Conservation (phyloP, 1,139 yeast species). For the Spencermartinsiella ligniputridi region DNA sequence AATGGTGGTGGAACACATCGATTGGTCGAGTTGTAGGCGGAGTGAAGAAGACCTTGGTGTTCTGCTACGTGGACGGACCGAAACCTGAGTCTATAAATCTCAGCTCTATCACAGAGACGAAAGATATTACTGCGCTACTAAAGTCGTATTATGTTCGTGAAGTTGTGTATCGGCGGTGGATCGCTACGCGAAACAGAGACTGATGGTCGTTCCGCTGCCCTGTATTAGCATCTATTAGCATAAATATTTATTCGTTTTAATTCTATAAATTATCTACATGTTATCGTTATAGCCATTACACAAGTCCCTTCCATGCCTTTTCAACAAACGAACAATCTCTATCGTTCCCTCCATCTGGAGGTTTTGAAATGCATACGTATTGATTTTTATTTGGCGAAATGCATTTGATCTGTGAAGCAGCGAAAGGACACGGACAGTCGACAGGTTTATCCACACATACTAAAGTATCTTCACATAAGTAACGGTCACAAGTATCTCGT, state of each 20-base stretch:
- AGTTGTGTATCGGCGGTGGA: constrained; percentile 72
- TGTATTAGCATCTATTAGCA: too few species aligned
- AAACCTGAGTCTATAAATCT: constrained; percentile 32
- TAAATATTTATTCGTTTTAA: constrained; percentile 1
- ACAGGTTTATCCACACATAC: constrained; percentile 64
- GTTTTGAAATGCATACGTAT: constrained; percentile 75
- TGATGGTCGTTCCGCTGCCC: constrained; percentile 28
- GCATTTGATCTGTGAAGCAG: constrained; percentile 80
- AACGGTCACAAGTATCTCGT: constrained; percentile 48
- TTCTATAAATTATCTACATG: background rate
- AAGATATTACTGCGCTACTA: constrained; percentile 37
- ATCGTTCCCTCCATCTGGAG: constrained; percentile 34
- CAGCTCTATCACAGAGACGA: constrained; percentile 13
- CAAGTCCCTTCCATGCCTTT: constrained; percentile 41
- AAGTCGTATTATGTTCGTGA: constrained; percentile 51
- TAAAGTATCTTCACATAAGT: constrained; percentile 77
- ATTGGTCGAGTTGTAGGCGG: constrained; percentile 79
- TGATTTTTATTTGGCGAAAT: constrained; percentile 59
- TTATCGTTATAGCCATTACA: constrained; percentile 1
- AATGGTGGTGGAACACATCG: constrained; percentile 64
- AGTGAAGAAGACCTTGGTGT: constrained; percentile 72
- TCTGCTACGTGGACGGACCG: constrained; percentile 62
- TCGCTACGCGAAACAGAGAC: constrained; percentile 77
- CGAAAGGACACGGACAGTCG: constrained; percentile 89
- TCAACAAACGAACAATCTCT: constrained; percentile 35